These are phyloP conservation scores for Begonia loranthoides DNA, from an alignment of 306 rosid genomes.

Conservation along the genomic window DNA sequence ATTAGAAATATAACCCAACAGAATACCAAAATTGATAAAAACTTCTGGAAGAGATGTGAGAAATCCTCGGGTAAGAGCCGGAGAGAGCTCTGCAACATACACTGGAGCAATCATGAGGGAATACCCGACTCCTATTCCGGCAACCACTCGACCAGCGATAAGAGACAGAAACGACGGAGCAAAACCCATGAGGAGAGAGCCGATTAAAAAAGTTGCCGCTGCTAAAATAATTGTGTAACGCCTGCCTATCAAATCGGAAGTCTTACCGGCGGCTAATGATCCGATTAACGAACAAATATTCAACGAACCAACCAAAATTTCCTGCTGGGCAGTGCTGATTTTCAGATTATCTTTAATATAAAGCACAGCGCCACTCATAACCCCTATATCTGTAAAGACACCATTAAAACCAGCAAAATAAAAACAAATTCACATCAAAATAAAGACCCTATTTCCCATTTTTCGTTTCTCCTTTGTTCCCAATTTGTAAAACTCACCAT, in stretches of 20 bases:
- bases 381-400: constrained; percentile 24
- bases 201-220: constrained; percentile 40
- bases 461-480: not conserved
- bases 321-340: constrained; percentile 18
- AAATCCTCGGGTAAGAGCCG: constrained; percentile 50
- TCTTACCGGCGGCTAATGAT: constrained; percentile 23
- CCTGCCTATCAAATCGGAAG: constrained; percentile 26
- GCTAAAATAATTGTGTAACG: constrained; percentile 34
- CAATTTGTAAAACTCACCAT: constrained; percentile 13
- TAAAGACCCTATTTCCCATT: not conserved
- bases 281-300: constrained; percentile 28
- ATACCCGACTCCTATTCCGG: constrained; percentile 65
- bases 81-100: constrained; percentile 65
- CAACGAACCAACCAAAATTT: constrained; percentile 29
- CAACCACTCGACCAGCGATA: constrained; percentile 40
- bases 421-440: not conserved
- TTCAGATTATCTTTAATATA: constrained; percentile 19
- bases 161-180: constrained; percentile 47
- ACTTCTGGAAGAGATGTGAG: constrained; percentile 82
- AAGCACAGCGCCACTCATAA: constrained; percentile 35
- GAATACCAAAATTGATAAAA: constrained; percentile 64
- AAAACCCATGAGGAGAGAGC: constrained; percentile 56
- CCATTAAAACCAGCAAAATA: not conserved
- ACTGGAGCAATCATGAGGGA: constrained; percentile 73
- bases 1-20: constrained; percentile 52